These are phyloP conservation scores for Metarhizium album DNA, from an alignment of 2,329 filamentous ascomycete genomes.

Conservation along the genomic window DNA sequence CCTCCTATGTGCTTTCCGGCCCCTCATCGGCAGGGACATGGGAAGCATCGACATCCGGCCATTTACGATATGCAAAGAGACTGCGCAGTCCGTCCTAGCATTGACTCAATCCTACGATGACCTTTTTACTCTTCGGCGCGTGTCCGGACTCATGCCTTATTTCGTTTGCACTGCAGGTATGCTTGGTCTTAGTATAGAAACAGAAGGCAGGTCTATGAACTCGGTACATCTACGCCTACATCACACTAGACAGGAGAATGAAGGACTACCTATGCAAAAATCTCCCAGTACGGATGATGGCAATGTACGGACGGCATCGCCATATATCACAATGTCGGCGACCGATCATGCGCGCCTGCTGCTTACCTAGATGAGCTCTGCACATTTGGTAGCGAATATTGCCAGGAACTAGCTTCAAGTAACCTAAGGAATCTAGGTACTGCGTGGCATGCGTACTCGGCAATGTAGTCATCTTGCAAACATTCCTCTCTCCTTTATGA, in stretches of 20 bases:
- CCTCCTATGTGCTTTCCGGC: conserved; percentile 9
- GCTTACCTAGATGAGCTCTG: conserved; percentile 4
- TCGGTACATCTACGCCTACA: not conserved
- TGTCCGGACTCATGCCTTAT: conserved; percentile 8
- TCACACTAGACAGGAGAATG: not conserved
- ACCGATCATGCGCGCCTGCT: conserved; percentile 4
- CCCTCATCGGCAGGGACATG: not conserved
- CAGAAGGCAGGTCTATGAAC: not conserved
- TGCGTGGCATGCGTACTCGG: too few species aligned
- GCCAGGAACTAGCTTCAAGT: not conserved
- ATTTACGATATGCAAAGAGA: conserved; percentile 5
- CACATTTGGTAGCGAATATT: not conserved
- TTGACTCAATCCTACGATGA: conserved; percentile 11
- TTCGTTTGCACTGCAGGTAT: conserved; percentile 9
- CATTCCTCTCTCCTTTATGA: too few species aligned
- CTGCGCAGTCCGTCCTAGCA: conserved; percentile 7
- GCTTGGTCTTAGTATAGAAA: conserved; percentile 3
- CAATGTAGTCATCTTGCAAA: too few species aligned
- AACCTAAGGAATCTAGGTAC: too few species aligned
- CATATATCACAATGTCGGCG: conserved; percentile 1
- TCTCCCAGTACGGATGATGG: not conserved
- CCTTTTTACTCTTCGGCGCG: conserved; percentile 11
- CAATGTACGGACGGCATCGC: not conserved
- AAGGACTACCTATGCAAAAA: too few species aligned
- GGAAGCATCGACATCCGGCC: conserved; percentile 1